Evolutionary conservation across 2,329 filamentous ascomycete species (phyloP).

Genomic region (Ilyonectria robusta): DNA sequence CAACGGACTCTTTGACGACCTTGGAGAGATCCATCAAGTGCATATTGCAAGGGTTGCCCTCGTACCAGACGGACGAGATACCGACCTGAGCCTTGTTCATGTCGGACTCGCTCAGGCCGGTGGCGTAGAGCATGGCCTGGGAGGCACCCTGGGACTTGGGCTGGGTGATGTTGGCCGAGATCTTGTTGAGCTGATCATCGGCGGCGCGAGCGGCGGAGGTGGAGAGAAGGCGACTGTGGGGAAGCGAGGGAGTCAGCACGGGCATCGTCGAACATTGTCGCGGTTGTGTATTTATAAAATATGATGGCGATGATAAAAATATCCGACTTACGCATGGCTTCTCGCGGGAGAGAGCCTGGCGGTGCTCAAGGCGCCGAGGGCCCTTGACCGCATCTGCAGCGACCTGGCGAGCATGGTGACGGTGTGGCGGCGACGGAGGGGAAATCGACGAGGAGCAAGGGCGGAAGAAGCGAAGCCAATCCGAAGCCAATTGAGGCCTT

Average conservation of each 20-base stretch:
- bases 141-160: slow-evolving; percentile 98
- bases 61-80: slow-evolving; percentile 98
- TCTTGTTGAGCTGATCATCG: slow-evolving; percentile 81
- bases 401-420: slow-evolving; percentile 49
- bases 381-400: slow-evolving; percentile 47
- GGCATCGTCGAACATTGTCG: background rate
- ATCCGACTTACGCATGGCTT: slow-evolving; percentile 45
- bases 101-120: slow-evolving; percentile 86
- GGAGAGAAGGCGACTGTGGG: slow-evolving; percentile 64
- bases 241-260: slow-evolving; percentile 20
- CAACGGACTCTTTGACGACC: slow-evolving; percentile 74
- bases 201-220: slow-evolving; percentile 62
- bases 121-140: slow-evolving; percentile 98
- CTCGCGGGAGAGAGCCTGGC: slow-evolving; percentile 36
- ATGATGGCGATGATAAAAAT: background rate
- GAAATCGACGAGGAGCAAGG: slow-evolving; percentile 18
- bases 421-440: slow-evolving; percentile 18
- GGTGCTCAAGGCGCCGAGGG: slow-evolving; percentile 44
- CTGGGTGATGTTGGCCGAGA: slow-evolving; percentile 90
- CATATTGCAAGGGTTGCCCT: slow-evolving; percentile 99
- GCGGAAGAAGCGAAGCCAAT: slow-evolving; percentile 10
- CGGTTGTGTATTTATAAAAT: background rate
- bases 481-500: slow-evolving; percentile 41
- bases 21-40: slow-evolving; percentile 92
- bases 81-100: slow-evolving; percentile 98